Conservation (phyloP, 495 filamentous ascomycete species). For the Lophiostoma macrostomum region DNA sequence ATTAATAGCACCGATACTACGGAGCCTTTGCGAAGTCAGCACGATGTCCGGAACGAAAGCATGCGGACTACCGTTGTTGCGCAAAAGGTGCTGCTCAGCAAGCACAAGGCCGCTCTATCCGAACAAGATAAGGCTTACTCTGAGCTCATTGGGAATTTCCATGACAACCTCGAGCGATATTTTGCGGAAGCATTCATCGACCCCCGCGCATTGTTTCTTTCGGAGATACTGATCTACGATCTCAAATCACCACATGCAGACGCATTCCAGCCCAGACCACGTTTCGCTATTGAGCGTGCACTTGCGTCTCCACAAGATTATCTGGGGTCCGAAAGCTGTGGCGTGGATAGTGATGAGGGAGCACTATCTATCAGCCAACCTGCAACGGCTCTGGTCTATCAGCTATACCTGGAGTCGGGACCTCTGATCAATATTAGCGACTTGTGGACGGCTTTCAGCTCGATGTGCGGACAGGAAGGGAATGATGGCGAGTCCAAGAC, state of each 20-base stretch:
- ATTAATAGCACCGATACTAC: conserved; percentile 37
- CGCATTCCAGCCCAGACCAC: conserved; percentile 74
- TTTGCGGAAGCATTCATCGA: conserved; percentile 54
- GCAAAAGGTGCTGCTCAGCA: conserved; percentile 81
- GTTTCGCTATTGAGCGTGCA: conserved; percentile 76
- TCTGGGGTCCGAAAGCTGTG: conserved; percentile 69
- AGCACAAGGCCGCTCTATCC: conserved; percentile 70
- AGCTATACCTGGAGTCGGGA: conserved; percentile 87
- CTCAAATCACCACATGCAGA: conserved; percentile 73
- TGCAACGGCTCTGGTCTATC: conserved; percentile 77
- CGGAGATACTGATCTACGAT: conserved; percentile 85
- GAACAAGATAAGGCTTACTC: conserved; percentile 75
- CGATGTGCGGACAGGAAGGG: conserved; percentile 65
- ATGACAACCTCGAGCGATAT: conserved; percentile 52
- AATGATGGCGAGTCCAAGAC: conserved; percentile 44
- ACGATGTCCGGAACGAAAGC: conserved; percentile 66
- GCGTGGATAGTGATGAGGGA: conserved; percentile 40
- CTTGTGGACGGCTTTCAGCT: conserved; percentile 82
- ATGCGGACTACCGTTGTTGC: conserved; percentile 81
- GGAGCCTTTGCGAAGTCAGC: conserved; percentile 66
- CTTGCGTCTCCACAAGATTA: conserved; percentile 81
- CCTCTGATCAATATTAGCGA: conserved; percentile 84
- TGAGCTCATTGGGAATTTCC: conserved; percentile 63
- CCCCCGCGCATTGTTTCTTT: conserved; percentile 63
- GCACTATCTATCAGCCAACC: conserved; percentile 63